phyloP scores from a whole-genome alignment of 2,329 filamentous ascomycete genomes.

The Ampelomyces quisqualis region DNA sequence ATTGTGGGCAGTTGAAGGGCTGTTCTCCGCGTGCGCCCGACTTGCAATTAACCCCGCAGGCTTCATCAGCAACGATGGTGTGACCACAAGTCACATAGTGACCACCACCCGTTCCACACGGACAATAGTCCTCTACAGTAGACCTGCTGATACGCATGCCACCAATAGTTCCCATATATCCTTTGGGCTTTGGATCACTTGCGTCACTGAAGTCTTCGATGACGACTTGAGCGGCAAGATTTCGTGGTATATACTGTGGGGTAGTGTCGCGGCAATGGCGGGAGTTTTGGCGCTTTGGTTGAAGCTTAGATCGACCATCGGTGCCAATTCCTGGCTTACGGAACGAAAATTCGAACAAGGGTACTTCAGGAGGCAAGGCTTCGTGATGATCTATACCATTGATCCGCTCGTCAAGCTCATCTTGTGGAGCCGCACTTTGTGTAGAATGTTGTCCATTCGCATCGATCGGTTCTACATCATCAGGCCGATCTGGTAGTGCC shows the following conservation, averaged over 20 bases:
- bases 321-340: no score
- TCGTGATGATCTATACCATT: no score
- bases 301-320: background rate
- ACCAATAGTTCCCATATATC: slow-evolving; percentile 15
- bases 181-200: slow-evolving; percentile 7
- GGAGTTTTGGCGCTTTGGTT: background rate
- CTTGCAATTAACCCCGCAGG: slow-evolving; percentile 17
- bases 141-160: slow-evolving; percentile 3
- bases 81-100: slow-evolving; percentile 20
- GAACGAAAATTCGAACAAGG: no score
- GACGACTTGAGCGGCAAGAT: slow-evolving; percentile 7
- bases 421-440: no score
- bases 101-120: slow-evolving; percentile 2
- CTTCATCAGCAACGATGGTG: slow-evolving; percentile 5
- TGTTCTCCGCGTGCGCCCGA: background rate
- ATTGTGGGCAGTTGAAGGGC: slow-evolving; percentile 14
- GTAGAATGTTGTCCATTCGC: no score
- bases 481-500: no score
- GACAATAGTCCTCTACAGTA: slow-evolving; percentile 1
- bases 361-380: no score
- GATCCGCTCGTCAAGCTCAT: no score
- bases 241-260: background rate
- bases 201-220: slow-evolving; percentile 9
- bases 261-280: no score
- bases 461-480: no score